Base-by-base conservation (phyloP, 805 yeast species). In the Hanseniaspora hatyaiensis region DNA sequence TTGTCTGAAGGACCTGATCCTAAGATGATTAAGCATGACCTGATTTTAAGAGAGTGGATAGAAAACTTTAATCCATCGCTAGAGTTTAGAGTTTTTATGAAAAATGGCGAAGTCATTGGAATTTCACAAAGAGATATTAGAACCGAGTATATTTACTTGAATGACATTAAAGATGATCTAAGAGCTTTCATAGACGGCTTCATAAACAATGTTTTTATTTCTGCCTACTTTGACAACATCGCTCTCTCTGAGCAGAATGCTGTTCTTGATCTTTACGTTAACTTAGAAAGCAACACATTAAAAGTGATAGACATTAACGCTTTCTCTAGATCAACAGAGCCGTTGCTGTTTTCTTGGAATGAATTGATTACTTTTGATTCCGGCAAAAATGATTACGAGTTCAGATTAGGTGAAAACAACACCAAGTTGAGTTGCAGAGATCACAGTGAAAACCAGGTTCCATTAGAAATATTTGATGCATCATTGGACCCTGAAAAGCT, bases 371-470 rank as follows among this genome's bases (percentile, higher is more conserved):
- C 65, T 6, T 55, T 59, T 54, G 41, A 52, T 8, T 40, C 51
- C 1, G 54, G 52, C 0, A 58, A 56, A 8, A 64, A 62, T 23
- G 70, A 64, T 45, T 72, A 69, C 49, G 78, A 72, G 40, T 59
- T 89, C 18, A 66, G 97, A 26, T 61, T 89, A 12, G 78, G 89
- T 4, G 80, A 85, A 0, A 65, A 77, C 0, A 84, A 82, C 53
- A 49, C 51, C 4, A 43, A 39, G 12, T 26, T 49, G 12, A 47
- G 51, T 3, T 18, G 37, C 6, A 49, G 51, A 43, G 94, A 85
- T 42, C 89, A 85, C 58, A 76, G 94, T 2, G 95, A 89, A 56
- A 85, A 80, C 60, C 88, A 84, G 57, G 95, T 92, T 2, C 99
- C 99, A 0, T 70, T 74, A 45, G 99, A 92, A 57, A 77, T 92